These are phyloP conservation scores for Kwoniella shivajii DNA, from an alignment of 1,284 basidiomycete genomes.

Conservation along the genomic window DNA sequence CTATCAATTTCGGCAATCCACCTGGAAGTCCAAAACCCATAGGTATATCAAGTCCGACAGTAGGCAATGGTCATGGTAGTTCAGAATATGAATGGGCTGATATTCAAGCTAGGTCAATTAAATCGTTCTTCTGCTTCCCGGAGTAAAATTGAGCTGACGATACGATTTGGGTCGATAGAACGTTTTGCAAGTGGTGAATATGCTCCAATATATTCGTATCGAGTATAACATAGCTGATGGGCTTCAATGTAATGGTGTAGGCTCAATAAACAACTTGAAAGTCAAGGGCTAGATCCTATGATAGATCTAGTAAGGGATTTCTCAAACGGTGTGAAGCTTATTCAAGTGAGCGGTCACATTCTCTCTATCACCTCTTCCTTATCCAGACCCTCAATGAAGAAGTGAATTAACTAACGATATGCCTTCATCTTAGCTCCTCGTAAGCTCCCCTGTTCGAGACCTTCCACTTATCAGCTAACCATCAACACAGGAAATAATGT, in stretches of 20 bases:
- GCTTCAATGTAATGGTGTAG: slow-evolving; percentile 57
- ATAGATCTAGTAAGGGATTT: slow-evolving; percentile 84
- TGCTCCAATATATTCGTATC: not conserved
- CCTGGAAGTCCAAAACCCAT: slow-evolving; percentile 7
- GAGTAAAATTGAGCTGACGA: slow-evolving; percentile 4
- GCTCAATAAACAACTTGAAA: slow-evolving; percentile 94
- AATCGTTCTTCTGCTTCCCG: not conserved
- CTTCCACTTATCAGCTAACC: not conserved
- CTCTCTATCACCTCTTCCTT: no score
- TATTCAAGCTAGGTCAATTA: slow-evolving; percentile 54
- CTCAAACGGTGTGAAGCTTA: slow-evolving; percentile 90
- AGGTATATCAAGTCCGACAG: slow-evolving; percentile 5
- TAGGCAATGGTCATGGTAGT: slow-evolving; percentile 14
- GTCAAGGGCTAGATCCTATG: slow-evolving; percentile 85
- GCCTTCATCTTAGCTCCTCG: slow-evolving; percentile 23
- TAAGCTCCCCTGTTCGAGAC: slow-evolving; percentile 7
- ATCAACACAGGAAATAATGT: slow-evolving; percentile 75
- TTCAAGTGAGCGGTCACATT: slow-evolving; percentile 62
- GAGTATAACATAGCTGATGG: not conserved
- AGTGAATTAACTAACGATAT: not conserved
- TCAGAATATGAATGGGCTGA: slow-evolving; percentile 71
- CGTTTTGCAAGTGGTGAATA: slow-evolving; percentile 53
- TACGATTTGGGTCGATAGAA: slow-evolving; percentile 25
- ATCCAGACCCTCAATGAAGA: not conserved
- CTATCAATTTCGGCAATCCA: slow-evolving; percentile 10